phyloP scores from a whole-genome alignment of 352 stramenopile species.

The Elongisporangium prolatum region DNA sequence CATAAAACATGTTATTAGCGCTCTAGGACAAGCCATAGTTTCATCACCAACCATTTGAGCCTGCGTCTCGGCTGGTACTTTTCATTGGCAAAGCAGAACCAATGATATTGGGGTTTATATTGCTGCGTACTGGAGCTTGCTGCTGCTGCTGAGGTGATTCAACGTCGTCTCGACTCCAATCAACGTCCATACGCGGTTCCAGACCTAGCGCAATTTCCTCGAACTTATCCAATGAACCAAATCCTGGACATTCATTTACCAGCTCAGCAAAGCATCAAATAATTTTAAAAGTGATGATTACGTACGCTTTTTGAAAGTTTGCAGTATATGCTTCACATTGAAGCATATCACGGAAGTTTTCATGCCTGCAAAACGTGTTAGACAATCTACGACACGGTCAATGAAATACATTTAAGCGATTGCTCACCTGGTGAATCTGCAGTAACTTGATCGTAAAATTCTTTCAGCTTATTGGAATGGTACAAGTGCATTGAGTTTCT shows the following conservation, averaged over 20 bases:
- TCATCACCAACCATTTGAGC: too few species aligned
- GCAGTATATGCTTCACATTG: slow-evolving; percentile 30
- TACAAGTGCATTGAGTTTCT: slow-evolving; percentile 36
- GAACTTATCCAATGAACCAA: slow-evolving; percentile 30
- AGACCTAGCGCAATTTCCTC: slow-evolving; percentile 20
- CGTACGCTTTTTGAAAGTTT: slow-evolving; percentile 40
- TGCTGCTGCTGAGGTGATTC: not conserved
- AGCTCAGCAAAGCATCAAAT: not conserved
- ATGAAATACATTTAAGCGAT: not conserved
- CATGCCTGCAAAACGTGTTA: slow-evolving; percentile 25
- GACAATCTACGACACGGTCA: slow-evolving; percentile 5
- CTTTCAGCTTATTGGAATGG: slow-evolving; percentile 27
- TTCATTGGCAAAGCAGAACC: not conserved
- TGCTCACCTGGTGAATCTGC: slow-evolving; percentile 29
- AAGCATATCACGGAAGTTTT: slow-evolving; percentile 25
- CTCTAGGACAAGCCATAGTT: too few species aligned
- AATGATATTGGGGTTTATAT: not conserved
- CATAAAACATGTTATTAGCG: not conserved
- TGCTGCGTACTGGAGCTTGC: not conserved
- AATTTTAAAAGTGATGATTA: not conserved
- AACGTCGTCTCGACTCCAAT: not conserved
- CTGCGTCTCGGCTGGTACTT: too few species aligned
- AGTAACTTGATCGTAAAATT: slow-evolving; percentile 30
- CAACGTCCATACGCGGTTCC: not conserved
- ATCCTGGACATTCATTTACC: slow-evolving; percentile 15